phyloP scores from a whole-genome alignment of 306 rosid genomes.

The Vigna reflexopilosa region DNA sequence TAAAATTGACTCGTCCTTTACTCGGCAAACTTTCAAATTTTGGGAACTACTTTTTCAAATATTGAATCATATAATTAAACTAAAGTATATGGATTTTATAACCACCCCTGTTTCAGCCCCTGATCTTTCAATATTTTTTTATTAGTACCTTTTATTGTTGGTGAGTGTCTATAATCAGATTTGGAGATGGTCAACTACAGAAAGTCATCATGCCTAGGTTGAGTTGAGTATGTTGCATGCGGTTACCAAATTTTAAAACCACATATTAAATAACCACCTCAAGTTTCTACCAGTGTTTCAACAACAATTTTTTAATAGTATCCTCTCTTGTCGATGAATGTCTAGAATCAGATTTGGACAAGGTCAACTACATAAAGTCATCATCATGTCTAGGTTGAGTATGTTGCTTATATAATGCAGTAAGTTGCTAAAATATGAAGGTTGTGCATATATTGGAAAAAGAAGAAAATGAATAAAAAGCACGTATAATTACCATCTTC shows the following conservation, averaged over 20 bases:
- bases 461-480: conserved; percentile 1
- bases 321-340: not conserved
- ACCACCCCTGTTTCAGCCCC: conserved; percentile 3
- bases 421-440: conserved; percentile 30
- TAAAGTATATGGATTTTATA: not conserved
- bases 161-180: conserved; percentile 28
- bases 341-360: conserved; percentile 33
- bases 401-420: conserved; percentile 17
- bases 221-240: not conserved
- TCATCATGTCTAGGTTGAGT: conserved; percentile 7
- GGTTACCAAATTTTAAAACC: not conserved
- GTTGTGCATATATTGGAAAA: not conserved
- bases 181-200: conserved; percentile 34
- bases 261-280: not conserved
- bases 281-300: conserved; percentile 28
- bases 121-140: conserved; percentile 25
- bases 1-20: no score
- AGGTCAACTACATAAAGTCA: conserved; percentile 33
- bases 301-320: conserved; percentile 11
- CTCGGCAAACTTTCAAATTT: not conserved
- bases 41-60: not conserved
- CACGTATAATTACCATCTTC: conserved; percentile 80
- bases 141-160: not conserved
- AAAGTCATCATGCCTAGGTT: conserved; percentile 19
- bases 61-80: not conserved